These are phyloP conservation scores for Kuraishia ogatae DNA, from an alignment of 805 yeast species.

Conservation along the genomic window DNA sequence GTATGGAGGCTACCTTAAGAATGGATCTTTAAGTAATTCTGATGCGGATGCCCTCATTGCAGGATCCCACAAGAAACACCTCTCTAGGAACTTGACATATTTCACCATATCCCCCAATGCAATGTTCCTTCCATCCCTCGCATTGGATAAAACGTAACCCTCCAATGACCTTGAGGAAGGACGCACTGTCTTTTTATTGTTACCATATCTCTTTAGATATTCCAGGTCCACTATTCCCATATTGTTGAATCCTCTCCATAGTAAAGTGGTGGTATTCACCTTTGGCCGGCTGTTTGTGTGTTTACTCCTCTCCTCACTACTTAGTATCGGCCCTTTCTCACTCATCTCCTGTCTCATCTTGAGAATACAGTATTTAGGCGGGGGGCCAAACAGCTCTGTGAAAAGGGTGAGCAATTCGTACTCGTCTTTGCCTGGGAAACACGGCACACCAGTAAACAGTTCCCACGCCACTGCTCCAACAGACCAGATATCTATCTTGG, in stretches of 20 bases:
- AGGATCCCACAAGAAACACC: conserved; percentile 27
- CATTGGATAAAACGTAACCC: not conserved
- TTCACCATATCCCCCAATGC: not conserved
- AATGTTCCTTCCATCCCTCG: not conserved
- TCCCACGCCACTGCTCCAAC: conserved; percentile 91
- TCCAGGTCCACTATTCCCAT: conserved; percentile 17
- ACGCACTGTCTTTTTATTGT: conserved; percentile 9
- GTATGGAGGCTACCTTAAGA: conserved; percentile 11
- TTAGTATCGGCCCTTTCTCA: conserved; percentile 25
- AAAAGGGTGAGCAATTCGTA: conserved; percentile 35
- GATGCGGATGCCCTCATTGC: conserved; percentile 19
- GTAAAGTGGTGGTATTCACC: conserved; percentile 19
- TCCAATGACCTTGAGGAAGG: conserved; percentile 4
- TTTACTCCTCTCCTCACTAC: conserved; percentile 5
- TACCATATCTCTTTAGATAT: conserved; percentile 9
- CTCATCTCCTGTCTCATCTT: conserved; percentile 29
- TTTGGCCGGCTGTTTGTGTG: not conserved
- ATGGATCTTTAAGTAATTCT: conserved; percentile 18
- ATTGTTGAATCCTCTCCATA: conserved; percentile 26
- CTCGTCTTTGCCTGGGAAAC: conserved; percentile 42
- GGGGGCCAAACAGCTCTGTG: conserved; percentile 38
- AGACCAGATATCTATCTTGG: conserved; percentile 79
- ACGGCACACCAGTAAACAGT: conserved; percentile 47
- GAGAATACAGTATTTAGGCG: conserved; percentile 29
- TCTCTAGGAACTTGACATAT: conserved; percentile 19